These are phyloP conservation scores for Blastobotrys robertii DNA, from an alignment of 805 yeast species.

Conservation along the genomic window DNA sequence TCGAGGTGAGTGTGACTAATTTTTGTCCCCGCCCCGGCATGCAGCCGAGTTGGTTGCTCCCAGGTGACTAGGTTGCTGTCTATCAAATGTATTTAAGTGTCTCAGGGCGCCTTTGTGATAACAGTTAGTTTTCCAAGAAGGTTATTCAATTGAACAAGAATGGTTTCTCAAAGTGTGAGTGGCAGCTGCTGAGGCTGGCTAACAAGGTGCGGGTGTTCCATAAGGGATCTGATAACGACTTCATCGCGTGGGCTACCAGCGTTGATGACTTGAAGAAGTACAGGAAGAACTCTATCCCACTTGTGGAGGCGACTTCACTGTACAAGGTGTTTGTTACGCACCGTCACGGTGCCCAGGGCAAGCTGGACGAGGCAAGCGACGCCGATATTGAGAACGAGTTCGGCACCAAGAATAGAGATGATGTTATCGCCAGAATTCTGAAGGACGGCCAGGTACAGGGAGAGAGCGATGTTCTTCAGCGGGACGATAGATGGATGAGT, in stretches of 20 bases:
- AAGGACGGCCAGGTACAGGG: constrained; percentile 49
- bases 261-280: constrained; percentile 39
- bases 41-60: no score
- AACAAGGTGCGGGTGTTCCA: constrained; percentile 35
- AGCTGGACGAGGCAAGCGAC: constrained; percentile 60
- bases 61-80: no score
- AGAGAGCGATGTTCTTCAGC: constrained; percentile 16
- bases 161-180: no score
- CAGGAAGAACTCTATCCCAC: constrained; percentile 42
- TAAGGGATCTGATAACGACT: constrained; percentile 55
- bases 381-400: constrained; percentile 58
- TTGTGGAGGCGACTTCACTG: constrained; percentile 50
- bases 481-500: not conserved
- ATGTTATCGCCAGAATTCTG: constrained; percentile 49
- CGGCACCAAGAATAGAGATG: constrained; percentile 46
- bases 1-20: no score
- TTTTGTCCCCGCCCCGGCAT: no score
- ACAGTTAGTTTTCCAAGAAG: constrained; percentile 6
- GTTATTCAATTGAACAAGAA: no score
- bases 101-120: constrained; percentile 4
- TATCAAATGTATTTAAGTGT: no score
- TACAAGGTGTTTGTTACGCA: constrained; percentile 56
- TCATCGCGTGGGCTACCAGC: constrained; percentile 55
- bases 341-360: constrained; percentile 64
- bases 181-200: no score